phyloP scores from a whole-genome alignment of 1,284 basidiomycete genomes.

The Apiotrichum gamsii region DNA sequence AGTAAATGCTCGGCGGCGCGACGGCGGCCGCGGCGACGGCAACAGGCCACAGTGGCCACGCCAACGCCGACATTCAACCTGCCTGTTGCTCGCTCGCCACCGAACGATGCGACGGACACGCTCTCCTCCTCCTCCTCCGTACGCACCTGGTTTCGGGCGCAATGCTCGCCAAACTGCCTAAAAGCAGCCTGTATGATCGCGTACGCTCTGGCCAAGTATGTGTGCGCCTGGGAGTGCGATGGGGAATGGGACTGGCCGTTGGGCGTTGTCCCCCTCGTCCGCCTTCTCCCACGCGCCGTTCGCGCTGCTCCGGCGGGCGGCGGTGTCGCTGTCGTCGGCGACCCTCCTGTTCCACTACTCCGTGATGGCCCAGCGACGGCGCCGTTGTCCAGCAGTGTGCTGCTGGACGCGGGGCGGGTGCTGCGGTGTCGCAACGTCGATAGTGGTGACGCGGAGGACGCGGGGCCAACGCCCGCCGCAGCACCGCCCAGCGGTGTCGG shows the following conservation, averaged over 20 bases:
- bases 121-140: no score
- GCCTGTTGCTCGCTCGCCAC: no score
- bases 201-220: no score
- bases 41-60: background rate
- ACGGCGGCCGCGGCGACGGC: background rate
- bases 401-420: background rate
- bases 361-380: background rate
- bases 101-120: no score
- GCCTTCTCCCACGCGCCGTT: no score
- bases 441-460: background rate
- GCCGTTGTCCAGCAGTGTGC: background rate
- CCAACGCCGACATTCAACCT: no score
- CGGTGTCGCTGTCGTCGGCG: no score
- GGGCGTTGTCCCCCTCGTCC: no score
- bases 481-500: background rate
- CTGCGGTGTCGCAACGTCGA: conserved; percentile 10
- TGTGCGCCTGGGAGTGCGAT: no score
- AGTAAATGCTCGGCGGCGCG: no score
- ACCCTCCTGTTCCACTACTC: background rate
- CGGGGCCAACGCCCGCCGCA: background rate
- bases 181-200: conserved; percentile 20
- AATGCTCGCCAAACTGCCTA: conserved; percentile 45
- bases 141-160: conserved; percentile 46
- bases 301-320: background rate
- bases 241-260: no score